These are phyloP conservation scores for Yamadazyma jaroonii DNA, from an alignment of 1,139 yeast species.

Conservation along the genomic window DNA sequence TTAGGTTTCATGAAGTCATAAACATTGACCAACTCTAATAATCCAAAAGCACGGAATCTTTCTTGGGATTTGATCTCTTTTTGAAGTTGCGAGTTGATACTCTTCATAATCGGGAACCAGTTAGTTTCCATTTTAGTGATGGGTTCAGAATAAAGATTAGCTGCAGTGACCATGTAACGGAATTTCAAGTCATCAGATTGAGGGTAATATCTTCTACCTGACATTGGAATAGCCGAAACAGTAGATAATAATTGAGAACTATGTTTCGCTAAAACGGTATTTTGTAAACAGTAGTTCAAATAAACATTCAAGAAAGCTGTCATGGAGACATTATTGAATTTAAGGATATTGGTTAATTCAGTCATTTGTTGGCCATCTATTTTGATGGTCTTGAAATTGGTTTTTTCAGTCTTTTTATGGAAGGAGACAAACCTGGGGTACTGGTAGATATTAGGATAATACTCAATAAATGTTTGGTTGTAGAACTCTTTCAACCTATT, in stretches of 20 bases:
- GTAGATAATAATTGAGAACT: constrained; percentile 12
- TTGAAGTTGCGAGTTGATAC: not conserved
- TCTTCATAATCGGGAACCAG: not conserved
- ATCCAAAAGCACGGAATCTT: constrained; percentile 19
- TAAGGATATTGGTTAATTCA: constrained; percentile 13
- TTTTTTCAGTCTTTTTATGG: constrained; percentile 10
- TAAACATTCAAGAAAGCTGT: constrained; percentile 25
- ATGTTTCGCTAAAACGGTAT: constrained; percentile 15
- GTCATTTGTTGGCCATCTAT: constrained; percentile 12
- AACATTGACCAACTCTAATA: constrained; percentile 16
- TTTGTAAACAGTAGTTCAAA: constrained; percentile 19
- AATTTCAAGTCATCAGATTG: constrained; percentile 15
- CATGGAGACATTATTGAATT: constrained; percentile 19
- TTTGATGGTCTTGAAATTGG: constrained; percentile 16
- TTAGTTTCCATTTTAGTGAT: not conserved
- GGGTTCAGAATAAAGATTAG: not conserved
- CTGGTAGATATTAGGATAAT: constrained; percentile 13
- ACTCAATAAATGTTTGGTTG: constrained; percentile 7
- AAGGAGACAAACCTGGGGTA: constrained; percentile 17
- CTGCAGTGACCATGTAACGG: constrained; percentile 15
- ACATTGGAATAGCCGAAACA: constrained; percentile 16
- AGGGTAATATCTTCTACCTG: constrained; percentile 26
- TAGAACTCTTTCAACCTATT: constrained; percentile 1
- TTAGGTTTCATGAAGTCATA: constrained; percentile 12
- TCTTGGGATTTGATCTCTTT: not conserved